Conservation (phyloP, 2,329 filamentous ascomycete species). For the Arthrobotrys entomopaga region DNA sequence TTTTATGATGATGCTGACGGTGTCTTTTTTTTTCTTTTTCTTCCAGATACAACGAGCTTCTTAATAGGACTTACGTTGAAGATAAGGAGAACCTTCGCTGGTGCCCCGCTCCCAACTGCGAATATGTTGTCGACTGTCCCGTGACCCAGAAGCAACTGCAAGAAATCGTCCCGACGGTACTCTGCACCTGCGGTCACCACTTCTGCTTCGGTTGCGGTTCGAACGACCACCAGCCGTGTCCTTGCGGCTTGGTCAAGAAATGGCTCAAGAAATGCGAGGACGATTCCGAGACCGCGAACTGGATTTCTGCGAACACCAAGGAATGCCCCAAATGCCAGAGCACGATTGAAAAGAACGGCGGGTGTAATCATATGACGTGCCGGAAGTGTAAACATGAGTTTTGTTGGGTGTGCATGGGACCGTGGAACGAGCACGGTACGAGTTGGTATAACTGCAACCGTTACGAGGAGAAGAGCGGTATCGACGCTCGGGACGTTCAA, state of each 20-base stretch:
- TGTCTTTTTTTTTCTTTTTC: conserved; percentile 3
- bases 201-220: conserved; percentile 97
- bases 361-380: conserved; percentile 98
- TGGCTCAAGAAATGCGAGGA: conserved; percentile 99
- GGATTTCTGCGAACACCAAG: conserved; percentile 99
- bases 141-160: conserved; percentile 88
- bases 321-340: conserved; percentile 96
- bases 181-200: conserved; percentile 81
- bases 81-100: conserved; percentile 95
- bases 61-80: conserved; percentile 95
- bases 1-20: not conserved
- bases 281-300: conserved; percentile 97
- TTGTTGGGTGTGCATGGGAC: conserved; percentile 99
- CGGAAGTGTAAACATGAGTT: conserved; percentile 96
- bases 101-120: conserved; percentile 98
- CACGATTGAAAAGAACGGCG: conserved; percentile 98
- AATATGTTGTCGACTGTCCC: conserved; percentile 87
- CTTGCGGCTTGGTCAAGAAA: conserved; percentile 87
- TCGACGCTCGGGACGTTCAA: conserved; percentile 89
- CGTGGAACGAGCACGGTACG: conserved; percentile 98
- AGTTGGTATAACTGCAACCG: conserved; percentile 99
- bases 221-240: conserved; percentile 90
- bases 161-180: conserved; percentile 87
- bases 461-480: conserved; percentile 93
- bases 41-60: conserved; percentile 79